phyloP scores from a whole-genome alignment of 2,329 filamentous ascomycete genomes.

The Pyrenochaeta sp. region DNA sequence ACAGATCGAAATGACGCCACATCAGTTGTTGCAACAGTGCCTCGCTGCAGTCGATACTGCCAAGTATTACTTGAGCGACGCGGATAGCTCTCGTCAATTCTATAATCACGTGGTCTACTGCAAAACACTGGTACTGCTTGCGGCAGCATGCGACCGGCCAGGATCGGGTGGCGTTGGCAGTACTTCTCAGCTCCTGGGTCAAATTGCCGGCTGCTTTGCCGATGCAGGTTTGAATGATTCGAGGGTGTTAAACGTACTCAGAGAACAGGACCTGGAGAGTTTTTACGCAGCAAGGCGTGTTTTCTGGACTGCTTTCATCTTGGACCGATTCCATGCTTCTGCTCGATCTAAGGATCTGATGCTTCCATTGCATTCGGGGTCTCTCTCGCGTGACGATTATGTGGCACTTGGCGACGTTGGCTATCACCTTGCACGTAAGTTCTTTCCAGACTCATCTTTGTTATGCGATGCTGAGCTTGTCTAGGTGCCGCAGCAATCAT shows the following conservation, averaged over 20 bases:
- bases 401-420: constrained; percentile 40
- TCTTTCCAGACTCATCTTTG: not conserved
- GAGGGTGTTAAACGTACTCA: constrained; percentile 29
- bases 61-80: constrained; percentile 34
- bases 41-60: constrained; percentile 39
- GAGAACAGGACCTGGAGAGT: constrained; percentile 40
- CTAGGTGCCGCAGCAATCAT: constrained; percentile 42
- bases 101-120: constrained; percentile 46
- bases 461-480: constrained; percentile 10
- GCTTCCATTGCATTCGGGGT: constrained; percentile 39
- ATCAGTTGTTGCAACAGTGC: constrained; percentile 39
- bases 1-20: constrained; percentile 30
- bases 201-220: constrained; percentile 39
- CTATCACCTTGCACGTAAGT: constrained; percentile 47
- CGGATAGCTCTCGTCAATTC: constrained; percentile 35
- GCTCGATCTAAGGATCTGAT: constrained; percentile 42
- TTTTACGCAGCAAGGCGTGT: constrained; percentile 42
- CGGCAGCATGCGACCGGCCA: constrained; percentile 43
- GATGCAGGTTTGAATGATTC: constrained; percentile 43
- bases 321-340: constrained; percentile 49
- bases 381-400: constrained; percentile 41
- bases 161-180: constrained; percentile 34
- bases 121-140: constrained; percentile 40
- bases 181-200: constrained; percentile 39
- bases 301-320: constrained; percentile 46